Evolutionary conservation across 2,329 filamentous ascomycete species (phyloP), one percentile per base, ranked within the genome.

Genomic region (Neurospora sp.): DNA sequence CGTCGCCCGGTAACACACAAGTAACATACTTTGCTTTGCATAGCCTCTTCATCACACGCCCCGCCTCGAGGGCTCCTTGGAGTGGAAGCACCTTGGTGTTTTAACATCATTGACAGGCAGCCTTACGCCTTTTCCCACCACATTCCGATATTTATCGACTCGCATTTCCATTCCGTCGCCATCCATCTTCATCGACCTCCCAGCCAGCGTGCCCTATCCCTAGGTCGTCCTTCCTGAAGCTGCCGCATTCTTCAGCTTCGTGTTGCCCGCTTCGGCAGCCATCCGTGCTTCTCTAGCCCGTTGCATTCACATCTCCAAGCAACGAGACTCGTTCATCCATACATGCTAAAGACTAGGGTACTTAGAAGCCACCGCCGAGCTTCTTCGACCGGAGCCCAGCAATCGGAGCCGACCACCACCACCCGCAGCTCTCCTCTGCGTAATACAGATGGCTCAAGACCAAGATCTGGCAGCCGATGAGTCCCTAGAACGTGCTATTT

Each of bases 401-500:
- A 80, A 79, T 82, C 80, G 80, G 80, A 83, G 81, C 81, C 81
- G 70, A 73, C 77, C 78, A 80, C 79, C 80, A 81, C 78, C 79
- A 78, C 76, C 78, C 76, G 76, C 76, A 74, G 76, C 74, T 72
- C 71, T 75, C 76, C 74, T 76, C 76, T 78, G 76, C 78, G 78
- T 78, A 79, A 82, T 78, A 80, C 84, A 82, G 81, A 87, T 87
- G 85, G 85, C 86, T 82, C 82, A 80, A 78, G 52, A 62, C 52
- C 52, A 62, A 62, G 80, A 81, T 78, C 81, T 82, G 77, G 81
- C 76, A 76, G 80, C 82, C 73, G 79, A 81, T 77, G 84, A 86
- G 80, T 81, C 81, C 79, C 83, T 81, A 83, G 85, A 87, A 81
- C 85, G 86, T 80, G 84, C 85, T 77, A 82, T 83, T 80, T 89